Conservation (phyloP, 75 land plant species). For the Isoetes taiwanensis region DNA sequence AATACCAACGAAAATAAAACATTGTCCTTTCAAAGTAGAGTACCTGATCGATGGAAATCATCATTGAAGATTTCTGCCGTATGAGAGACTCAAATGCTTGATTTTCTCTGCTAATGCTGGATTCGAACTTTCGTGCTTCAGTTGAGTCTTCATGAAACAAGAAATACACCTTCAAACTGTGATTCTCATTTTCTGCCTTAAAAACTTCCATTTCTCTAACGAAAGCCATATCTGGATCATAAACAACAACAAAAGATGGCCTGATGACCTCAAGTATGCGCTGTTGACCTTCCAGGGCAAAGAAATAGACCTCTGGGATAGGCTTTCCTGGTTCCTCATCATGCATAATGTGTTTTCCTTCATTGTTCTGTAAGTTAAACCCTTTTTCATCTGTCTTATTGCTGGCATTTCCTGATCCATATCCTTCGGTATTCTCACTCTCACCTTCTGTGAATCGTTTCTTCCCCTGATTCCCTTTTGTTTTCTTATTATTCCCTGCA, state of each 20-base stretch:
- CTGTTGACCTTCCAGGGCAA: conserved; percentile 77
- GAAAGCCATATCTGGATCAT: conserved; percentile 91
- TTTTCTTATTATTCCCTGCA: no score
- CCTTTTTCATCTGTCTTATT: conserved; percentile 8
- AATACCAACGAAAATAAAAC: no score
- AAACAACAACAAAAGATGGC: conserved; percentile 78
- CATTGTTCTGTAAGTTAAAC: not conserved
- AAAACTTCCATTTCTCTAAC: conserved; percentile 93
- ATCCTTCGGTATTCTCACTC: conserved; percentile 4
- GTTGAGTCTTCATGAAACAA: conserved; percentile 91
- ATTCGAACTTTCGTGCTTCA: conserved; percentile 86
- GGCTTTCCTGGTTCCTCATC: conserved; percentile 4
- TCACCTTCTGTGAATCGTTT: no score
- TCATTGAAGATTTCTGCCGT: conserved; percentile 95
- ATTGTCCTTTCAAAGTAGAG: no score
- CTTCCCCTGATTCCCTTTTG: no score
- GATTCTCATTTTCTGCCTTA: conserved; percentile 66
- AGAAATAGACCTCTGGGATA: conserved; percentile 57
- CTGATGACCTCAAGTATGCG: conserved; percentile 52
- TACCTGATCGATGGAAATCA: conserved; percentile 96
- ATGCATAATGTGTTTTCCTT: not conserved
- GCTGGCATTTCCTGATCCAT: conserved; percentile 5
- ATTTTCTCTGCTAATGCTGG: conserved; percentile 82
- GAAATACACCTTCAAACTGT: conserved; percentile 76
- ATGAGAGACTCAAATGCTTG: conserved; percentile 90